phyloP scores from a whole-genome alignment of 495 filamentous ascomycete genomes.

The Baudoinia panamericana region DNA sequence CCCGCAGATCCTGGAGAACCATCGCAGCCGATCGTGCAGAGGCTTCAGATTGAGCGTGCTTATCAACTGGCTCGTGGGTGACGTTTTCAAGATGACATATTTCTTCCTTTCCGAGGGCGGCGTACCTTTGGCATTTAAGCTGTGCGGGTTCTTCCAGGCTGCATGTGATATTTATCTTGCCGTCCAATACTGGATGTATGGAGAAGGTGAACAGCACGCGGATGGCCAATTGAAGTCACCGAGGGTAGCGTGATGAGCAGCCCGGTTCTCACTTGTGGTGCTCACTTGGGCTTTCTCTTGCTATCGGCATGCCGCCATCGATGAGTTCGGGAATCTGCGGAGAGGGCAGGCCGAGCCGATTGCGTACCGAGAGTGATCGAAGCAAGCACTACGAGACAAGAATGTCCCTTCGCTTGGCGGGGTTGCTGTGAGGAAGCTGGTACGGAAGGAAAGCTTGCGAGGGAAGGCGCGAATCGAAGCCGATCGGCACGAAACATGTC shows the following conservation, averaged over 20 bases:
- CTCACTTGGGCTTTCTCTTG: no score
- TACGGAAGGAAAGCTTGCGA: no score
- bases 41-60: conserved; percentile 83
- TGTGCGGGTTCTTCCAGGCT: conserved; percentile 87
- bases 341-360: no score
- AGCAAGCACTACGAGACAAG: no score
- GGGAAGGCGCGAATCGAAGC: no score
- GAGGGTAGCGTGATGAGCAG: conserved; percentile 6
- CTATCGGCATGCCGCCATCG: no score
- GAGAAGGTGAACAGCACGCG: conserved; percentile 34
- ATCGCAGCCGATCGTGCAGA: conserved; percentile 63
- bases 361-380: no score
- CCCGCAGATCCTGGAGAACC: conserved; percentile 77
- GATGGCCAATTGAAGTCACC: conserved; percentile 5
- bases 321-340: no score
- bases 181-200: conserved; percentile 75
- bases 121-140: conserved; percentile 79
- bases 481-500: no score
- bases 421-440: no score
- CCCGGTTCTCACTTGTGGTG: no score
- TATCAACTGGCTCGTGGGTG: conserved; percentile 77
- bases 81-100: conserved; percentile 91
- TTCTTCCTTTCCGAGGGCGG: conserved; percentile 52
- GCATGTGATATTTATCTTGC: conserved; percentile 72
- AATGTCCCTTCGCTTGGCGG: no score